Conservation (phyloP, 164 flowering plant genomes). For the Pachysandra terminalis region DNA sequence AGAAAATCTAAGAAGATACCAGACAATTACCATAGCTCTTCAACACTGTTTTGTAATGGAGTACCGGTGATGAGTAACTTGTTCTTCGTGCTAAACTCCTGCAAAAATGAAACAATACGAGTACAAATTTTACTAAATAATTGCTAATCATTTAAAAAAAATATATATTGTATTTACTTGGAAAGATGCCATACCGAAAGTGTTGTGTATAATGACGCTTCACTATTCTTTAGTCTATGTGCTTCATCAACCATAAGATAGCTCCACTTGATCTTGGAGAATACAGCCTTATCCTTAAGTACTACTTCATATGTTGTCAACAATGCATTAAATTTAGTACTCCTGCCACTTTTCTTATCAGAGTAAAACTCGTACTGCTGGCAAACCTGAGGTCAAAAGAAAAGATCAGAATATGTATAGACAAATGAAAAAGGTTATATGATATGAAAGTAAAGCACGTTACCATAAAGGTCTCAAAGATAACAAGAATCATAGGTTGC, state of each 20-base stretch:
- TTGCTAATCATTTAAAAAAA: background rate
- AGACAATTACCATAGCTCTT: constrained; percentile 82
- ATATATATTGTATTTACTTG: background rate
- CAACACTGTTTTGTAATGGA: constrained; percentile 97
- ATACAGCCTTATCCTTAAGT: constrained; percentile 85
- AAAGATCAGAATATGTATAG: background rate
- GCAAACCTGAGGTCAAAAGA: constrained; percentile 62
- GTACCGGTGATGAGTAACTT: constrained; percentile 98
- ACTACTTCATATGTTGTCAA: constrained; percentile 97
- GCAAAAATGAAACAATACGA: constrained; percentile 15
- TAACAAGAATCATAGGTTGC: too few relatives aligned
- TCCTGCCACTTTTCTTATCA: constrained; percentile 58
- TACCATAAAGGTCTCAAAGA: too few relatives aligned
- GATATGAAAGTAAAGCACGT: too few relatives aligned
- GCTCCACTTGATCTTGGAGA: constrained; percentile 91
- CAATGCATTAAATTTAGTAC: constrained; percentile 70
- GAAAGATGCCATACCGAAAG: constrained; percentile 51
- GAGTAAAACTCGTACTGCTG: constrained; percentile 85
- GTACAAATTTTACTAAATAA: background rate
- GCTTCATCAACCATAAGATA: constrained; percentile 99
- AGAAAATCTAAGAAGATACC: background rate
- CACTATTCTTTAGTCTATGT: constrained; percentile 93
- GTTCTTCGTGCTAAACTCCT: constrained; percentile 99
- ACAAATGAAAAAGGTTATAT: background rate
- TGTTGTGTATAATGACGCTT: constrained; percentile 88